Percentiles rank a stretch among this genome's conserved stretches.
Evolutionary conservation across 2,329 filamentous ascomycete genomes (phyloP).

Genomic region (Beauveria caledonica): DNA sequence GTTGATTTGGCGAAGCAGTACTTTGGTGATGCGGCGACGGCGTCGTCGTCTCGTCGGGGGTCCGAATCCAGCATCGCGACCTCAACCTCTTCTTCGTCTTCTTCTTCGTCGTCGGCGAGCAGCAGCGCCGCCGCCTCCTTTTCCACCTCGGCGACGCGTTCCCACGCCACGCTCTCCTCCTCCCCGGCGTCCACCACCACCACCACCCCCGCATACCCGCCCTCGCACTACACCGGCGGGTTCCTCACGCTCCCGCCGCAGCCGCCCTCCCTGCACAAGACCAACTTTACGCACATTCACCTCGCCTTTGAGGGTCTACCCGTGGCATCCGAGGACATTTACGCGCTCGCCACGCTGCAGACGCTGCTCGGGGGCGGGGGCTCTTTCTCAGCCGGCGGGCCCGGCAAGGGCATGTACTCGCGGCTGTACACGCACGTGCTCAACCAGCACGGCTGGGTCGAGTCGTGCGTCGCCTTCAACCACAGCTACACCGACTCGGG

Average conservation of each 20-base stretch:
- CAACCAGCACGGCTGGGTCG: conserved; percentile 96
- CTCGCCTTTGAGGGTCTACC: conserved; percentile 92
- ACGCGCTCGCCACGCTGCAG: conserved; percentile 89
- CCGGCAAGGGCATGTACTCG: conserved; percentile 98
- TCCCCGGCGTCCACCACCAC: conserved; percentile 35
- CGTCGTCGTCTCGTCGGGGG: conserved; percentile 41
- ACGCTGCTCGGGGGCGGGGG: conserved; percentile 93
- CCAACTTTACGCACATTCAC: conserved; percentile 84
- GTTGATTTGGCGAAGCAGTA: conserved; percentile 71
- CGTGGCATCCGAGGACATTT: conserved; percentile 86
- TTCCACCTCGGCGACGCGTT: conserved; percentile 61
- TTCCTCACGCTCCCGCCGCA: conserved; percentile 80
- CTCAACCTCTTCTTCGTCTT: conserved; percentile 22
- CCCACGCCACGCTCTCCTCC: conserved; percentile 48
- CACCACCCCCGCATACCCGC: conserved; percentile 35
- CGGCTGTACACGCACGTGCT: conserved; percentile 95
- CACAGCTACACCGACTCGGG: conserved; percentile 95
- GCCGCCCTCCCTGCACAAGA: conserved; percentile 69
- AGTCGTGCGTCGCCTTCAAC: conserved; percentile 93
- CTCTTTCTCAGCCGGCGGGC: conserved; percentile 92
- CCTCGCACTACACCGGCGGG: conserved; percentile 85
- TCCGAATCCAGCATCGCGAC: conserved; percentile 45
- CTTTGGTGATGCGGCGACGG: conserved; percentile 77
- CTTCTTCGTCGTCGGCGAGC: conserved; percentile 40
- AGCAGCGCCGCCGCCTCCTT: conserved; percentile 78